A percentile compares a stretch with the other conserved stretches of the same genome.
phyloP scores from a whole-genome alignment of 2,329 filamentous ascomycete genomes.

The Penicillium sp. region DNA sequence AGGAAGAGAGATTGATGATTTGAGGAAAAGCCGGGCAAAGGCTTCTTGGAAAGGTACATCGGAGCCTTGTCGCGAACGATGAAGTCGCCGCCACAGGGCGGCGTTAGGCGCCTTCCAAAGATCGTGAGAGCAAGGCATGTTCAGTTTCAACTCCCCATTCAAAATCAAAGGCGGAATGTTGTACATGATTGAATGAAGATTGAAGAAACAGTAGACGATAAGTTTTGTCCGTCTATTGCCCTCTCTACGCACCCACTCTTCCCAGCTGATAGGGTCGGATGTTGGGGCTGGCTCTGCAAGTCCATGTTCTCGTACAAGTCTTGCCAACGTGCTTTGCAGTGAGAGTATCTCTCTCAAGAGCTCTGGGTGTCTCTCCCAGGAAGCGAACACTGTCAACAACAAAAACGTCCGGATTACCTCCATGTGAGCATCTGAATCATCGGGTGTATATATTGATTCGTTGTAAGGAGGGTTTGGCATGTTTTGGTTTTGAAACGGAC shows the following conservation, averaged over 20 bases:
- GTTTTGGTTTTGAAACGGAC: slow-evolving; percentile 41
- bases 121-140: slow-evolving; percentile 50
- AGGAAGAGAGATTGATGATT: slow-evolving; percentile 32
- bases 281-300: slow-evolving; percentile 33
- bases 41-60: slow-evolving; percentile 43
- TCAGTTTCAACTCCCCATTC: slow-evolving; percentile 50
- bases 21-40: slow-evolving; percentile 42
- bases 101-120: slow-evolving; percentile 52
- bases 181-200: slow-evolving; percentile 57
- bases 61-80: slow-evolving; percentile 30
- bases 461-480: slow-evolving; percentile 29
- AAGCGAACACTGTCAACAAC: slow-evolving; percentile 54
- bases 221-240: slow-evolving; percentile 51
- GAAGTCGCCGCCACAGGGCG: slow-evolving; percentile 45
- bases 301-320: slow-evolving; percentile 51
- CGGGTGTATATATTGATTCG: slow-evolving; percentile 30
- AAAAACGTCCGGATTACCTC: slow-evolving; percentile 48
- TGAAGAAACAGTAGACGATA: slow-evolving; percentile 54
- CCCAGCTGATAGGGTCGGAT: slow-evolving; percentile 46
- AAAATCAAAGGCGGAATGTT: slow-evolving; percentile 55
- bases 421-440: slow-evolving; percentile 45
- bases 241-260: slow-evolving; percentile 51
- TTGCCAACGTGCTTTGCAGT: slow-evolving; percentile 52
- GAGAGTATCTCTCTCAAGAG: slow-evolving; percentile 53
- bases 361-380: slow-evolving; percentile 55